A percentile compares a stretch with the other conserved stretches of the same genome.
These are phyloP conservation scores for Candida railenensis DNA, from an alignment of 805 yeast genomes.

Conservation along the genomic window DNA sequence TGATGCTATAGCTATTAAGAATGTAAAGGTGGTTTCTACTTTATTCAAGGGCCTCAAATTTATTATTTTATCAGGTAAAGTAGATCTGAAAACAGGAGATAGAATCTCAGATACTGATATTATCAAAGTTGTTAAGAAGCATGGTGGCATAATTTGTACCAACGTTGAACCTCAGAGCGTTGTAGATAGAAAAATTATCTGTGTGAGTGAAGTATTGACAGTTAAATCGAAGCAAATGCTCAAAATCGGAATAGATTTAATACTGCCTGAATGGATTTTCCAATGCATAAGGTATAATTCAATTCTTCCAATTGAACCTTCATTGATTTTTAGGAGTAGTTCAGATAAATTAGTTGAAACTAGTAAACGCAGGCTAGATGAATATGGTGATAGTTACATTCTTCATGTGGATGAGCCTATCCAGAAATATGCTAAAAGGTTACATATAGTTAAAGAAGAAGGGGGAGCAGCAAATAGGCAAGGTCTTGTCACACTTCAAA, in stretches of 20 bases:
- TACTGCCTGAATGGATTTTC: constrained; percentile 69
- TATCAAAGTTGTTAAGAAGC: constrained; percentile 32
- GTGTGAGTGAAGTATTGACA: constrained; percentile 39
- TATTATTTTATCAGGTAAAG: constrained; percentile 53
- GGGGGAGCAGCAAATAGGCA: not conserved
- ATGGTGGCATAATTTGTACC: constrained; percentile 50
- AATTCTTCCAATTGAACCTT: constrained; percentile 58
- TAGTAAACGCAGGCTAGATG: constrained; percentile 46
- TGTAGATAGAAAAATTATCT: constrained; percentile 20
- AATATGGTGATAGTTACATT: constrained; percentile 60
- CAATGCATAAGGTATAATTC: constrained; percentile 52
- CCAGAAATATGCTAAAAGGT: constrained; percentile 8
- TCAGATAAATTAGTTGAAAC: constrained; percentile 19
- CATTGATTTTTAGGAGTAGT: constrained; percentile 47
- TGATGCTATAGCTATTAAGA: not conserved
- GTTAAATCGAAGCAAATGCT: constrained; percentile 36
- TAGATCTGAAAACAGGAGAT: constrained; percentile 16
- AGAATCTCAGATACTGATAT: constrained; percentile 36
- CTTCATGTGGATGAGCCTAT: constrained; percentile 23
- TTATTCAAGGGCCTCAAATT: constrained; percentile 50
- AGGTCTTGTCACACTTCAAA: constrained; percentile 8
- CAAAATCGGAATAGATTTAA: constrained; percentile 55
- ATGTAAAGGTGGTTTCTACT: constrained; percentile 8
- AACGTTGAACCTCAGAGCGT: constrained; percentile 28
- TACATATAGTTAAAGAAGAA: constrained; percentile 3